Conservation (phyloP, 805 yeast genomes). For the Wickerhamiella allomyrinae region DNA sequence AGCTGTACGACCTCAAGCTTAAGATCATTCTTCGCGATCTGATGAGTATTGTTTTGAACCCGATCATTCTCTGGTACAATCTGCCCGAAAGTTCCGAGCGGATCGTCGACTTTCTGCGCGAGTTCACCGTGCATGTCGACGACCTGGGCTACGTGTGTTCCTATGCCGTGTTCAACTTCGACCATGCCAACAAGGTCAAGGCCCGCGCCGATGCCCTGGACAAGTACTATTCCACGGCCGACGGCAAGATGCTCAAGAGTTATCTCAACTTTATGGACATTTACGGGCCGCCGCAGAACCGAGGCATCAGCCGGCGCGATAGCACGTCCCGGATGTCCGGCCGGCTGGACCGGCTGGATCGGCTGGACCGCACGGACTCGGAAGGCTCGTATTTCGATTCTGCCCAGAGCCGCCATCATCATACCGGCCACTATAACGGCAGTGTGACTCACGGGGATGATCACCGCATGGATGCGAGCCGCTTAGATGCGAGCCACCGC, state of each 20-base stretch:
- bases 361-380: background rate
- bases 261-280: constrained; percentile 78
- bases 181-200: constrained; percentile 32
- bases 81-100: constrained; percentile 58
- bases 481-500: background rate
- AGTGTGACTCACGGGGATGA: too few relatives aligned
- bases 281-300: constrained; percentile 33
- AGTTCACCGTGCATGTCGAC: constrained; percentile 78
- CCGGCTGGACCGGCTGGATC: background rate
- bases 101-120: constrained; percentile 83
- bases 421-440: too few relatives aligned
- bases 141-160: constrained; percentile 91
- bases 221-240: constrained; percentile 35
- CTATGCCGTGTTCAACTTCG: constrained; percentile 82
- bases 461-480: too few relatives aligned
- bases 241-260: constrained; percentile 84
- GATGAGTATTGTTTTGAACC: constrained; percentile 68
- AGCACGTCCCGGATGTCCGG: background rate
- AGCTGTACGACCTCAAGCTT: constrained; percentile 59
- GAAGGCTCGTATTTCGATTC: too few relatives aligned
- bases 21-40: constrained; percentile 62
- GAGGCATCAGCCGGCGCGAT: background rate
- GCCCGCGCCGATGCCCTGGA: constrained; percentile 23
- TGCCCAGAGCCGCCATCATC: too few relatives aligned
- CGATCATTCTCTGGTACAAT: constrained; percentile 77